Evolutionary conservation across 2,329 filamentous ascomycete genomes (phyloP).

Genomic region (Trichoderma atroviride): DNA sequence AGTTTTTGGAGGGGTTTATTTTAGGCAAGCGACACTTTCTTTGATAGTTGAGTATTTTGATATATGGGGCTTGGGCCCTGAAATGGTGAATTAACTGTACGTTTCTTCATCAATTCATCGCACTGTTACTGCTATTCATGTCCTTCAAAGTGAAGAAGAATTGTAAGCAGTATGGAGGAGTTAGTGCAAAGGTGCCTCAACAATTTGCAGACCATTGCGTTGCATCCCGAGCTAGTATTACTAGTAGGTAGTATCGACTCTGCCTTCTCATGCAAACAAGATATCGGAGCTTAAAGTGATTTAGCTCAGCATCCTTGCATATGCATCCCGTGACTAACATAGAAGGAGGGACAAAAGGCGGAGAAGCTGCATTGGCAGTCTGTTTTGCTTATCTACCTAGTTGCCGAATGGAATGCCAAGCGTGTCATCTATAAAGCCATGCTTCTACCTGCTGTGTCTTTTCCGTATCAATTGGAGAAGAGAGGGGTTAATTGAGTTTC

Average conservation of each 20-base stretch:
- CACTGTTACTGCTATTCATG: neutral
- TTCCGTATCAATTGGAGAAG: neutral
- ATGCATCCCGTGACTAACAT: constrained; percentile 7
- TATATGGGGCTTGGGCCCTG: neutral
- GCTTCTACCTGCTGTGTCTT: neutral
- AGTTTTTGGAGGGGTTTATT: neutral
- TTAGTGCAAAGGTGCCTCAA: neutral
- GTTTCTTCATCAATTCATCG: neutral
- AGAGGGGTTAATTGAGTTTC: neutral
- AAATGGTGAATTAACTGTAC: neutral
- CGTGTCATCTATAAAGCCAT: neutral
- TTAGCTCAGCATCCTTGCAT: neutral
- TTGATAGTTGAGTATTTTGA: constrained; percentile 2
- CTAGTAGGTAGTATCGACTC: neutral
- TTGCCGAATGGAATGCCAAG: neutral
- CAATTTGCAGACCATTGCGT: neutral
- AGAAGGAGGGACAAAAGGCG: neutral
- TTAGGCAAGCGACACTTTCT: constrained; percentile 11
- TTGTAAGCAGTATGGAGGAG: neutral
- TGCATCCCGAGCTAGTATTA: neutral
- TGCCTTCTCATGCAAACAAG: neutral
- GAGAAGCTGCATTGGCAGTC: neutral
- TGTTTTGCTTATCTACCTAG: neutral
- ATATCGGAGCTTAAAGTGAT: neutral
- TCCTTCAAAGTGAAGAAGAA: neutral